Evolutionary conservation across 148 eudicot species (phyloP).

Genomic region (Rhododendron griersonianum): DNA sequence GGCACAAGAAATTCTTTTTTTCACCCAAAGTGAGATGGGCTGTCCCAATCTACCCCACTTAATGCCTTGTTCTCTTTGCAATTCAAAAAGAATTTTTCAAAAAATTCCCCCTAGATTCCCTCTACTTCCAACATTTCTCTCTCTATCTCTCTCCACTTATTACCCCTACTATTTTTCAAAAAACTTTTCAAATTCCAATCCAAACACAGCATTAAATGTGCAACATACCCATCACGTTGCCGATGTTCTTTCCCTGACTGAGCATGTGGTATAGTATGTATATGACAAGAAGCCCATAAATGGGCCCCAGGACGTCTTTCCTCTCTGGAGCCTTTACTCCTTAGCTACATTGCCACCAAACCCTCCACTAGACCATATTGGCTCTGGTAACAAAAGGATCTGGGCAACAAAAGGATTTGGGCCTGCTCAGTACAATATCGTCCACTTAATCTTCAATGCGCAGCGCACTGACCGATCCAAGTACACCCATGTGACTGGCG

Average conservation of each 20-base stretch:
- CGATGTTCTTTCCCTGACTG: background rate
- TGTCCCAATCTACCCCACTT: background rate
- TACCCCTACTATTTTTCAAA: no score
- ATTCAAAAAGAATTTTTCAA: no score
- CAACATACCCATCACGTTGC: background rate
- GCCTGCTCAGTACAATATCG: background rate
- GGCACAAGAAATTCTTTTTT: background rate
- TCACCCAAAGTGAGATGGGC: background rate
- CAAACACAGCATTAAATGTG: no score
- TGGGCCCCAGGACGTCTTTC: background rate
- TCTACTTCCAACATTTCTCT: no score
- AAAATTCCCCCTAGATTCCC: no score
- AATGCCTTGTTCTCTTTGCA: no score
- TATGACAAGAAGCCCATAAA: background rate
- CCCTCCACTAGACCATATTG: background rate
- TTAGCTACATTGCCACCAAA: background rate
- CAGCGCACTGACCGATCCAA: background rate
- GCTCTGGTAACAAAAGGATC: background rate
- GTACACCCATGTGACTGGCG: background rate
- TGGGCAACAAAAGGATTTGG: background rate
- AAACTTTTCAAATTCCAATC: no score
- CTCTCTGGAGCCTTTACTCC: background rate
- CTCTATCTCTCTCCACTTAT: no score
- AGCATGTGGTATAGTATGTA: background rate
- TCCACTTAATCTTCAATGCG: background rate